phyloP scores from a whole-genome alignment of 139 green algal genomes.

The Medakamo hakoo region DNA sequence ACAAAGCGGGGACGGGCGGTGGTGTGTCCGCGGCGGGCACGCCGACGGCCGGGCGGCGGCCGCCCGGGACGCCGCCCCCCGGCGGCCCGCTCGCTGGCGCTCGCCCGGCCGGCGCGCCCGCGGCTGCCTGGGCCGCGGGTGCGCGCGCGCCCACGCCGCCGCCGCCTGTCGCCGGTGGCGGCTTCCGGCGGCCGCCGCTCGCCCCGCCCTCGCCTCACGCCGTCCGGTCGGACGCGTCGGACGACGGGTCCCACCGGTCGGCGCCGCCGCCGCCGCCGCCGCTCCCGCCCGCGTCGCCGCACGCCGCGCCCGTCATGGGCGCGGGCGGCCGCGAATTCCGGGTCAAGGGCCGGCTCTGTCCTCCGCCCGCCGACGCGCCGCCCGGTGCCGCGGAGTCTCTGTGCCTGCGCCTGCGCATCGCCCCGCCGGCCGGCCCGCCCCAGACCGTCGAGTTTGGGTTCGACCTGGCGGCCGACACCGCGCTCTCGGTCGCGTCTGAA shows the following conservation, averaged over 20 bases:
- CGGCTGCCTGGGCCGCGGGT: background rate
- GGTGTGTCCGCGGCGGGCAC: no score
- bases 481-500: conserved; percentile 69
- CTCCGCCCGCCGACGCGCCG: conserved; percentile 14
- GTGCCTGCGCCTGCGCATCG: conserved; percentile 56
- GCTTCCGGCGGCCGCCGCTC: no score
- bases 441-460: conserved; percentile 93
- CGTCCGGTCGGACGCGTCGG: background rate
- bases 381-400: conserved; percentile 33
- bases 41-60: background rate
- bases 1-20: background rate
- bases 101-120: no score
- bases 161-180: no score
- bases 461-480: conserved; percentile 64
- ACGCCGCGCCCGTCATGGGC: background rate
- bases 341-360: conserved; percentile 45
- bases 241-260: background rate
- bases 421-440: conserved; percentile 32
- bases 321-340: conserved; percentile 24
- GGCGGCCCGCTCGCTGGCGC: background rate
- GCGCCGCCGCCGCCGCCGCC: background rate
- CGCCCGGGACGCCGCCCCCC: background rate
- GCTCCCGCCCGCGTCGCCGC: no score
- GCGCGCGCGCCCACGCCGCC: background rate
- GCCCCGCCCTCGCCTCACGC: no score